Conservation (phyloP, 179 eudicot species). For the Spergularia azorica region DNA sequence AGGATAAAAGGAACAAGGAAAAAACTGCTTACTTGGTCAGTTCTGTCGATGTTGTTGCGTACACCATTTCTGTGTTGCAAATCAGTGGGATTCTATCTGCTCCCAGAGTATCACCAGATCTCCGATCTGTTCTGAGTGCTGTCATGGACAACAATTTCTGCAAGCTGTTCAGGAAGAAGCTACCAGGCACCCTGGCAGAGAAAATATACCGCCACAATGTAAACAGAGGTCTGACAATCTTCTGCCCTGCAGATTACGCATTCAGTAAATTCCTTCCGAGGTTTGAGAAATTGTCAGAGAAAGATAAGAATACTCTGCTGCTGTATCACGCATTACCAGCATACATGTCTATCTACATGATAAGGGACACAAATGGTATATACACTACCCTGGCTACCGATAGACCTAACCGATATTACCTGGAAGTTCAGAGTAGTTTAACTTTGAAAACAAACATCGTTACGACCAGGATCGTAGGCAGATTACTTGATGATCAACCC, state of each 20-base stretch:
- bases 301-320: constrained; percentile 42
- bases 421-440: constrained; percentile 55
- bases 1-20: constrained; percentile 35
- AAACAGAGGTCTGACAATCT: constrained; percentile 54
- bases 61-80: constrained; percentile 63
- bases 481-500: constrained; percentile 52
- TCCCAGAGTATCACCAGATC: constrained; percentile 46
- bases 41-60: constrained; percentile 43
- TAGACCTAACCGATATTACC: constrained; percentile 41
- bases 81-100: constrained; percentile 48
- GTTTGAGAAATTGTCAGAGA: constrained; percentile 49
- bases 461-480: constrained; percentile 49
- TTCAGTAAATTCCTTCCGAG: constrained; percentile 52
- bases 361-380: constrained; percentile 46
- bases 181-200: constrained; percentile 40
- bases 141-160: constrained; percentile 59
- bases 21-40: constrained; percentile 43
- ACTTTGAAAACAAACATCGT: constrained; percentile 49
- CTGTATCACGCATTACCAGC: constrained; percentile 59
- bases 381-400: constrained; percentile 63
- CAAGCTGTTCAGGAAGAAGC: constrained; percentile 52
- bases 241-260: constrained; percentile 61
- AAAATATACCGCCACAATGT: constrained; percentile 38
- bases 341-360: constrained; percentile 46
- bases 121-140: constrained; percentile 44